These are phyloP conservation scores for Leccinum truebloodii DNA, from an alignment of 768 basidiomycete genomes.

Conservation along the genomic window DNA sequence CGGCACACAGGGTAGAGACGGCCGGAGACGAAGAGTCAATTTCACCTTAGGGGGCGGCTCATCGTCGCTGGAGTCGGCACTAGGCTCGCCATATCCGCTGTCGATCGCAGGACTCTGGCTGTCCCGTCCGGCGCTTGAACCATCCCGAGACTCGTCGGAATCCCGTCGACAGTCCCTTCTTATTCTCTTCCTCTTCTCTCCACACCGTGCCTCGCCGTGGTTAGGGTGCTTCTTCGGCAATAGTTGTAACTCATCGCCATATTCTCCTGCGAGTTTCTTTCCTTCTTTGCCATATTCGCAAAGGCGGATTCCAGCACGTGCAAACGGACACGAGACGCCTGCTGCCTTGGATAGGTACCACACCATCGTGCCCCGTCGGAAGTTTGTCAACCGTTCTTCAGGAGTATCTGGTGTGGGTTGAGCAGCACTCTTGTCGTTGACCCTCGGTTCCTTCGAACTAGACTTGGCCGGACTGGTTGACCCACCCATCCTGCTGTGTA, in stretches of 20 bases:
- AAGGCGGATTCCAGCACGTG: conserved; percentile 68
- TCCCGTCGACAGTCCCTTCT: conserved; percentile 33
- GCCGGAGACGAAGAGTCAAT: conserved; percentile 63
- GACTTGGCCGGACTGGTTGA: conserved; percentile 46
- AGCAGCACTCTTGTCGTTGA: conserved; percentile 30
- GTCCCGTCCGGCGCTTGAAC: conserved; percentile 13
- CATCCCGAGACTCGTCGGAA: conserved; percentile 18
- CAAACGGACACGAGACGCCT: conserved; percentile 75
- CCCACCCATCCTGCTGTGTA: conserved; percentile 70
- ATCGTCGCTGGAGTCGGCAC: conserved; percentile 31
- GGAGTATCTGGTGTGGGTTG: conserved; percentile 5
- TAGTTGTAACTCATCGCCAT: conserved; percentile 32
- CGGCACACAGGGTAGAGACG: conserved; percentile 29
- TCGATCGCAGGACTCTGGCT: conserved; percentile 27
- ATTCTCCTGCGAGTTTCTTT: conserved; percentile 32
- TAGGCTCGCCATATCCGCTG: conserved; percentile 28
- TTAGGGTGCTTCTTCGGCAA: conserved; percentile 46
- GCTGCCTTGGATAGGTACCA: conserved; percentile 80
- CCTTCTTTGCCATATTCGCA: conserved; percentile 64
- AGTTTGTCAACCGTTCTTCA: conserved; percentile 60
- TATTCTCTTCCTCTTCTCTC: conserved; percentile 47
- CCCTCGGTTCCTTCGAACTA: conserved; percentile 12
- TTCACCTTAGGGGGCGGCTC: conserved; percentile 62
- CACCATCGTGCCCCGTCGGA: conserved; percentile 75
- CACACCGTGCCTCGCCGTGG: conserved; percentile 39